phyloP scores from a whole-genome alignment of 2,329 filamentous ascomycete genomes.

The Diaporthe australafricana region DNA sequence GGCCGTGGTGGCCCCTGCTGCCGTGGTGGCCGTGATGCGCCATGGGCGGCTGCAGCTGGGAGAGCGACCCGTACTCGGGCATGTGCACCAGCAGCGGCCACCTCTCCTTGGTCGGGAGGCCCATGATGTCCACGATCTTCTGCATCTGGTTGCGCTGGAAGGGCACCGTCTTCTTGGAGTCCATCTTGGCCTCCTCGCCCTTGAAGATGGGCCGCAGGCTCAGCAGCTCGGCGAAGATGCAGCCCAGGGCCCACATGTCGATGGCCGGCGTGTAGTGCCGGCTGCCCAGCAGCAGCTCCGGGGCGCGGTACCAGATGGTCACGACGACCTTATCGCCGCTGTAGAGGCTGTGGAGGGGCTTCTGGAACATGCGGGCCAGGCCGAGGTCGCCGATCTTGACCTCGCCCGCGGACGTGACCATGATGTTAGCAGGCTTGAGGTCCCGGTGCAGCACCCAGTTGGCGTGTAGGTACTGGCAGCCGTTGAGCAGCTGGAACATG shows the following conservation, averaged over 20 bases:
- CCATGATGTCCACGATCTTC: conserved; percentile 97
- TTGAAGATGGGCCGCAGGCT: conserved; percentile 96
- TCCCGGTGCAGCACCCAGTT: conserved; percentile 99
- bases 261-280: conserved; percentile 98
- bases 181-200: conserved; percentile 98
- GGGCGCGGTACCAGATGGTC: conserved; percentile 98
- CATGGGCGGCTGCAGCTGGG: conserved; percentile 63
- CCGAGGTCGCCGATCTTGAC: conserved; percentile 97
- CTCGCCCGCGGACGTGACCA: conserved; percentile 90
- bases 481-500: conserved; percentile 95
- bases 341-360: conserved; percentile 91
- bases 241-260: conserved; percentile 97
- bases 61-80: conserved; percentile 85
- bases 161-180: conserved; percentile 95
- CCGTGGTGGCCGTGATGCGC: conserved; percentile 47
- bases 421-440: conserved; percentile 86
- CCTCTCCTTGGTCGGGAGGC: conserved; percentile 85
- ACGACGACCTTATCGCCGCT: conserved; percentile 98
- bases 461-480: conserved; percentile 91
- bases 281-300: conserved; percentile 90
- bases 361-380: conserved; percentile 91
- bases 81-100: conserved; percentile 89
- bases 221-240: conserved; percentile 95
- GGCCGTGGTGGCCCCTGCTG: conserved; percentile 57
- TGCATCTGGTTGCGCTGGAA: conserved; percentile 99